Evolutionary conservation across 2,329 filamentous ascomycete genomes (phyloP).

Genomic region (Stagonosporopsis chrysanthemi): DNA sequence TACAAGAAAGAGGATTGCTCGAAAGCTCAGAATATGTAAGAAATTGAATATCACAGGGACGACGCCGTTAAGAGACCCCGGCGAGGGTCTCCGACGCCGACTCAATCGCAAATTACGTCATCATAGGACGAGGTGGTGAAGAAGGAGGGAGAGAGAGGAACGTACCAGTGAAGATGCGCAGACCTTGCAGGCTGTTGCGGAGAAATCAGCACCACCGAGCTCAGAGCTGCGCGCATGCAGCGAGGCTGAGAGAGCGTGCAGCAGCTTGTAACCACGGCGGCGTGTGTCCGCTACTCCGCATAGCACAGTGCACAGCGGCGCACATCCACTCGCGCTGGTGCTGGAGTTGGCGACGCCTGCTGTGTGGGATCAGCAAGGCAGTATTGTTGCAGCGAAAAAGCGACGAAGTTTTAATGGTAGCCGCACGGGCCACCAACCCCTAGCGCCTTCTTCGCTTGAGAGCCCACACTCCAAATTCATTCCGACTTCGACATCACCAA

Average conservation of each 20-base stretch:
- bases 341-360: not conserved
- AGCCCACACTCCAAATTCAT: conserved; percentile 22
- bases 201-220: conserved; percentile 14
- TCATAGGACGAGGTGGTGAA: conserved; percentile 62
- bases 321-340: not conserved
- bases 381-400: not conserved
- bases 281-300: not conserved
- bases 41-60: conserved; percentile 86
- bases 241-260: not conserved
- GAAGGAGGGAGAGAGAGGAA: conserved; percentile 14
- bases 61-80: conserved; percentile 82
- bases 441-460: conserved; percentile 6
- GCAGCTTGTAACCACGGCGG: not conserved
- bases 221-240: not conserved
- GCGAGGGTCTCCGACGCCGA: conserved; percentile 84
- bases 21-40: conserved; percentile 96
- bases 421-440: not conserved
- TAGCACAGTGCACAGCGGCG: not conserved
- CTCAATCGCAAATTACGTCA: conserved; percentile 99
- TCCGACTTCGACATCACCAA: conserved; percentile 20
- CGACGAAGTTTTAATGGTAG: conserved; percentile 10
- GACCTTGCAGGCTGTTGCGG: conserved; percentile 13
- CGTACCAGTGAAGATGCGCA: conserved; percentile 31
- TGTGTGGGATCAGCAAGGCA: not conserved
- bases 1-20: conserved; percentile 1